Percentiles rank a stretch among this genome's conserved stretches.
Conservation (phyloP, 805 yeast genomes). For the Metschnikowia kofuensis region DNA sequence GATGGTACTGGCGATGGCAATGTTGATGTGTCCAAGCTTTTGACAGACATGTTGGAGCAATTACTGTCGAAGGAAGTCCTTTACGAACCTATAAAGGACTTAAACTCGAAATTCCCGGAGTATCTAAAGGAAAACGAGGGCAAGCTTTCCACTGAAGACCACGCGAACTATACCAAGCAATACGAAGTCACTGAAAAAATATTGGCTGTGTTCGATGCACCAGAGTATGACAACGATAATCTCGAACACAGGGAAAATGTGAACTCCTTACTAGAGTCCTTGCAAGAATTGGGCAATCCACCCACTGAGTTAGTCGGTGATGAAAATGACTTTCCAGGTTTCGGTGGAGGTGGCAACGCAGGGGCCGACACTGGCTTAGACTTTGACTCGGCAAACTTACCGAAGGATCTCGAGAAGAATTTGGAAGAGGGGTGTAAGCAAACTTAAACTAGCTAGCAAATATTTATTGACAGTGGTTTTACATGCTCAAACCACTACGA, state of each 20-base stretch:
- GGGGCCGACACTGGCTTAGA: slow-evolving; percentile 43
- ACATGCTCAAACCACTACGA: slow-evolving; percentile 32
- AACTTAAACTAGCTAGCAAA: slow-evolving; percentile 11
- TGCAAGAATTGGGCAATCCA: slow-evolving; percentile 76
- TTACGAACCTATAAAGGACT: slow-evolving; percentile 83
- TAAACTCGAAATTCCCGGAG: slow-evolving; percentile 66
- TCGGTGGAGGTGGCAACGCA: slow-evolving; percentile 40
- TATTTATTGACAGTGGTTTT: neutral
- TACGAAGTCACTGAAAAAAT: slow-evolving; percentile 58
- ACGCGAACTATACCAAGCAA: slow-evolving; percentile 57
- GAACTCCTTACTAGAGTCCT: slow-evolving; percentile 57
- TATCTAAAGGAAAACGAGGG: slow-evolving; percentile 61
- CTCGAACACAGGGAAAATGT: slow-evolving; percentile 47
- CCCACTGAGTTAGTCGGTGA: slow-evolving; percentile 73
- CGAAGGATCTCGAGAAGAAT: slow-evolving; percentile 49
- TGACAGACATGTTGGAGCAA: slow-evolving; percentile 75
- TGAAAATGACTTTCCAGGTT: slow-evolving; percentile 44
- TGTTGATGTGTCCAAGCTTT: slow-evolving; percentile 60
- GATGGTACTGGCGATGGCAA: slow-evolving; percentile 38
- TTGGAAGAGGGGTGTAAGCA: slow-evolving; percentile 60
- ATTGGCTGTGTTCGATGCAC: slow-evolving; percentile 62
- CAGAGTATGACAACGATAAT: slow-evolving; percentile 55
- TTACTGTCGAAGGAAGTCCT: slow-evolving; percentile 81
- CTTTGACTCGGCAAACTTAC: slow-evolving; percentile 51
- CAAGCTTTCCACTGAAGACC: slow-evolving; percentile 44